These are phyloP conservation scores for Loxodes magnus DNA, from an alignment of 73 alveolate species.

Conservation along the genomic window DNA sequence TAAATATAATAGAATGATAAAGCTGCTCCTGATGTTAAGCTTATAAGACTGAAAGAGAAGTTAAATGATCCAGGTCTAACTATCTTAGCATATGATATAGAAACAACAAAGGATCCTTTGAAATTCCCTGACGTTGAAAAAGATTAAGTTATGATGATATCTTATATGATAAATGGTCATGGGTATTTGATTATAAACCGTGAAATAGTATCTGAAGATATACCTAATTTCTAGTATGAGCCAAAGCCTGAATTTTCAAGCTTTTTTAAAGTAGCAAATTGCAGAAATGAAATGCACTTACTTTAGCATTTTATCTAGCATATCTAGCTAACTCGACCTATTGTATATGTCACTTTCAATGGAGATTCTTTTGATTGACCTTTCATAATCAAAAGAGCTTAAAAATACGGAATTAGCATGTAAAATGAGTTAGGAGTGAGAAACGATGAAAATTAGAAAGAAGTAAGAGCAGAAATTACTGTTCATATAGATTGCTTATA, in stretches of 20 bases:
- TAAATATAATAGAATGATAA: conserved; percentile 42
- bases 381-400: conserved; percentile 75
- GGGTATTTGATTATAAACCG: conserved; percentile 92
- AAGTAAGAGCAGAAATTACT: conserved; percentile 75
- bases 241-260: conserved; percentile 95
- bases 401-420: conserved; percentile 70
- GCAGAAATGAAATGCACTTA: conserved; percentile 58
- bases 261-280: conserved; percentile 73
- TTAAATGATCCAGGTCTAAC: conserved; percentile 70
- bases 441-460: conserved; percentile 50
- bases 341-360: conserved; percentile 76
- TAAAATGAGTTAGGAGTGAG: conserved; percentile 81
- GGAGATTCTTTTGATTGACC: conserved; percentile 99
- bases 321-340: conserved; percentile 64
- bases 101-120: conserved; percentile 82
- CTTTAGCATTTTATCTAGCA: conserved; percentile 69
- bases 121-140: conserved; percentile 93
- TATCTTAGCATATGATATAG: conserved; percentile 27
- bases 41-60: conserved; percentile 50
- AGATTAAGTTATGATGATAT: conserved; percentile 89
- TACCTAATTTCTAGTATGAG: conserved; percentile 87
- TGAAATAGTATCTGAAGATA: conserved; percentile 77
- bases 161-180: conserved; percentile 93
- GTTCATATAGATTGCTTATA: conserved; percentile 98
- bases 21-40: conserved; percentile 38